These are phyloP conservation scores for Sugiyamaella marilandica DNA, from an alignment of 805 yeast genomes.

Conservation along the genomic window DNA sequence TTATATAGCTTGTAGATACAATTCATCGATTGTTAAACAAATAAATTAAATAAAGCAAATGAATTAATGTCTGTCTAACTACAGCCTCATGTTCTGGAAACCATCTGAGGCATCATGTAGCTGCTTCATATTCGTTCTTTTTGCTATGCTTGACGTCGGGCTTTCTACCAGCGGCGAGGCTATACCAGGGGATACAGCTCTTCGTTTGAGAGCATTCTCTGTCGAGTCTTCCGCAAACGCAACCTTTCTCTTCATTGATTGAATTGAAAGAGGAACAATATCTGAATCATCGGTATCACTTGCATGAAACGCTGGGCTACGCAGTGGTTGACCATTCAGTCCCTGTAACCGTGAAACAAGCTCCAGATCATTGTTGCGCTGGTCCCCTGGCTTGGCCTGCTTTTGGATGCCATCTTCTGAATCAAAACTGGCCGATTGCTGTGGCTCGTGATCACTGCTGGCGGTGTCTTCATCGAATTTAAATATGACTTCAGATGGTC, in stretches of 20 bases:
- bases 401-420: not conserved
- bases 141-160: constrained; percentile 15
- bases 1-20: too few species aligned
- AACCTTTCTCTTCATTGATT: constrained; percentile 16
- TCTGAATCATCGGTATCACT: constrained; percentile 23
- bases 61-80: not conserved
- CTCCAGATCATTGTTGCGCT: constrained; percentile 3
- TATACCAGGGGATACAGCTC: constrained; percentile 27
- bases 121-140: constrained; percentile 20
- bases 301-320: not conserved
- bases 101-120: constrained; percentile 26
- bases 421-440: not conserved
- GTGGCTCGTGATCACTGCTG: not conserved
- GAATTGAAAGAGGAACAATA: constrained; percentile 3
- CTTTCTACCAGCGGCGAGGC: constrained; percentile 17
- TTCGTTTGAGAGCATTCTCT: constrained; percentile 15
- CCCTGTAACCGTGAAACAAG: constrained; percentile 2
- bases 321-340: not conserved
- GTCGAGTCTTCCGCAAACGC: constrained; percentile 15
- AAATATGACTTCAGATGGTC: not conserved
- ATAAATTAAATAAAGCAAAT: not conserved
- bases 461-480: constrained; percentile 3
- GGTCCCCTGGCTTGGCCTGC: not conserved
- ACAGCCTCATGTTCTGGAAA: constrained; percentile 22
- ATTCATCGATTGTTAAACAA: too few species aligned